These are phyloP conservation scores for Tribonema minus DNA, from an alignment of 108 stramenopile genomes.

Conservation along the genomic window DNA sequence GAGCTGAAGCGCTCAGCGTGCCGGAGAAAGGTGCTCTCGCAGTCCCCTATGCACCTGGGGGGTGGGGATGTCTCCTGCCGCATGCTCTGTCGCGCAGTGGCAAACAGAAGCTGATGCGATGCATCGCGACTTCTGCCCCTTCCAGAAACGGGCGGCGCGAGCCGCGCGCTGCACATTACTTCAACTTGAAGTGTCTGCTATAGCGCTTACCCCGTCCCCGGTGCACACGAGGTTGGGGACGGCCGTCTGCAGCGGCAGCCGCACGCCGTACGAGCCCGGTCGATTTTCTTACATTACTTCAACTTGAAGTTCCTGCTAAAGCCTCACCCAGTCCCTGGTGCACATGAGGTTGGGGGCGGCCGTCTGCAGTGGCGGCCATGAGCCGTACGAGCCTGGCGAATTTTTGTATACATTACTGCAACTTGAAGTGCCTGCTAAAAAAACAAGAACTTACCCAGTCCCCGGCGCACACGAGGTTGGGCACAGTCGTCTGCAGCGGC, in stretches of 20 bases:
- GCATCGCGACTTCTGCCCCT: too few species aligned
- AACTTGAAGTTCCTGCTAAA: too few species aligned
- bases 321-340: slow-evolving; percentile 80
- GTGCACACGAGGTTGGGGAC: slow-evolving; percentile 74
- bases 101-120: too few species aligned
- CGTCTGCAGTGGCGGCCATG: slow-evolving; percentile 73
- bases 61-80: too few species aligned
- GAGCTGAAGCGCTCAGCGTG: too few species aligned
- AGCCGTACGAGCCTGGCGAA: slow-evolving; percentile 71
- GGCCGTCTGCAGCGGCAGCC: slow-evolving; percentile 73
- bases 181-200: too few species aligned
- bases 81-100: too few species aligned
- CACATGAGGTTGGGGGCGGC: slow-evolving; percentile 71
- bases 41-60: too few species aligned
- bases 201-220: slow-evolving; percentile 79
- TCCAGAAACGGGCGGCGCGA: slow-evolving; percentile 68
- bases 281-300: too few species aligned
- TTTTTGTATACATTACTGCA: too few species aligned
- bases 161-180: slow-evolving; percentile 63
- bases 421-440: too few species aligned
- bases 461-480: slow-evolving; percentile 76
- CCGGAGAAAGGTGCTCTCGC: too few species aligned
- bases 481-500: slow-evolving; percentile 69
- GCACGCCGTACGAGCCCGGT: slow-evolving; percentile 69
- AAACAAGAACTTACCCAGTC: slow-evolving; percentile 82